These are phyloP conservation scores for Cutaneotrichosporon spelunceum DNA, from an alignment of 1,284 basidiomycete species.

Conservation along the genomic window DNA sequence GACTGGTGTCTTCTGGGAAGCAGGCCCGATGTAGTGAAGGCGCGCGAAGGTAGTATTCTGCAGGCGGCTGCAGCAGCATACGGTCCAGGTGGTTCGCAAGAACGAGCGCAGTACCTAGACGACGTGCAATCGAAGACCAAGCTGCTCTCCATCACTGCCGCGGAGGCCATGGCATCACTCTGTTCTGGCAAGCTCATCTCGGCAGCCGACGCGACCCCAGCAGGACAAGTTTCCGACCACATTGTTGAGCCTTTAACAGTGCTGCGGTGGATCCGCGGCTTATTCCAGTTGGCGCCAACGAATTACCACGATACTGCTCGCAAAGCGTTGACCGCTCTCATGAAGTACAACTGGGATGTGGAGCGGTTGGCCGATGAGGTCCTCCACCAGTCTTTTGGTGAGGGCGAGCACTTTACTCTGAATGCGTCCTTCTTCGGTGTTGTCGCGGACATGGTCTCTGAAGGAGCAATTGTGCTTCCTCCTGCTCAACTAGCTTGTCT, in stretches of 20 bases:
- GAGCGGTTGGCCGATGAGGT: slow-evolving; percentile 65
- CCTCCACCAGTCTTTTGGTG: slow-evolving; percentile 68
- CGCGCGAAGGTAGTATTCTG: slow-evolving; percentile 71
- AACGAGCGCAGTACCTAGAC: slow-evolving; percentile 59
- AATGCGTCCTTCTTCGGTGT: slow-evolving; percentile 69
- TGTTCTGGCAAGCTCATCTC: slow-evolving; percentile 55
- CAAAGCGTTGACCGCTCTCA: slow-evolving; percentile 71
- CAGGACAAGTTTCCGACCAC: slow-evolving; percentile 37
- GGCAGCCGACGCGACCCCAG: slow-evolving; percentile 37
- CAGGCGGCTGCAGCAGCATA: slow-evolving; percentile 61
- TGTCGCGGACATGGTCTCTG: slow-evolving; percentile 61
- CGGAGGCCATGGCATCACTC: slow-evolving; percentile 78
- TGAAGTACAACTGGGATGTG: slow-evolving; percentile 63
- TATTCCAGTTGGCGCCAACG: slow-evolving; percentile 49
- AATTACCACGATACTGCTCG: slow-evolving; percentile 51
- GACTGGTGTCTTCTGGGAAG: slow-evolving; percentile 90
- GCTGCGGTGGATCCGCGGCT: slow-evolving; percentile 53
- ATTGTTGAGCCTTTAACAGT: slow-evolving; percentile 52
- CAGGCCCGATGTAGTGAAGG: slow-evolving; percentile 69
- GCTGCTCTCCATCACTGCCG: slow-evolving; percentile 69
- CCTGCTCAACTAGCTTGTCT: slow-evolving; percentile 71
- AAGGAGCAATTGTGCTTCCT: slow-evolving; percentile 56
- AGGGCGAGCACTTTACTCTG: slow-evolving; percentile 52
- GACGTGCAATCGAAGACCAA: slow-evolving; percentile 68
- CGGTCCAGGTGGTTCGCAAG: slow-evolving; percentile 51